A percentile compares a stretch with the other conserved stretches of the same genome.
Evolutionary conservation across 257 asterid species (phyloP).

Genomic region (Plectranthus barbatus): DNA sequence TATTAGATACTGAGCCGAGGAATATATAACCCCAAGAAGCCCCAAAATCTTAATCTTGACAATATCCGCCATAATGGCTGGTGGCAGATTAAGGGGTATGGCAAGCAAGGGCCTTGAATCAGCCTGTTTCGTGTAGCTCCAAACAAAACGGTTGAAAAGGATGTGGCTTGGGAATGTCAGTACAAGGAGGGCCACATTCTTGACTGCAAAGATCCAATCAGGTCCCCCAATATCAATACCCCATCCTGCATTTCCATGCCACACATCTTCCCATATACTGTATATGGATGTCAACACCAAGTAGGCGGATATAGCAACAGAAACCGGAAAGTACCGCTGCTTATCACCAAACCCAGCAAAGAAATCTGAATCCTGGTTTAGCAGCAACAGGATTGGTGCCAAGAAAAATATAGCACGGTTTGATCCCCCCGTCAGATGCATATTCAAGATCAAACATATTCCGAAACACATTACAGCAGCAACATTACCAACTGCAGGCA

Average conservation of each 20-base stretch:
- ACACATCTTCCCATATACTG: slow-evolving; percentile 84
- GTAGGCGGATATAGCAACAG: slow-evolving; percentile 64
- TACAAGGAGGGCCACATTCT: slow-evolving; percentile 81
- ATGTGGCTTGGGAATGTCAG: slow-evolving; percentile 88
- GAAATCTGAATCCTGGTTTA: slow-evolving; percentile 91
- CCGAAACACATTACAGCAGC: slow-evolving; percentile 93
- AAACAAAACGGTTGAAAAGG: slow-evolving; percentile 81
- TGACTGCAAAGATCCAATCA: slow-evolving; percentile 82
- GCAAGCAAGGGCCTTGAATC: slow-evolving; percentile 63
- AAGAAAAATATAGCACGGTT: slow-evolving; percentile 89
- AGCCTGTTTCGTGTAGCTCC: slow-evolving; percentile 74
- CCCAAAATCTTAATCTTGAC: slow-evolving; percentile 82
- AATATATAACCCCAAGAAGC: slow-evolving; percentile 83
- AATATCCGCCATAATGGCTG: slow-evolving; percentile 63
- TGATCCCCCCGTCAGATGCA: slow-evolving; percentile 83
- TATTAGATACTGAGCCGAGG: slow-evolving; percentile 75
- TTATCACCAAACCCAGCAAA: slow-evolving; percentile 93
- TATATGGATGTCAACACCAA: slow-evolving; percentile 57
- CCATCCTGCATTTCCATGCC: slow-evolving; percentile 86
- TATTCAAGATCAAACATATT: slow-evolving; percentile 79
- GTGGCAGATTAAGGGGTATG: slow-evolving; percentile 77
- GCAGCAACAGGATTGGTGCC: slow-evolving; percentile 83
- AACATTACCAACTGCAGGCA: slow-evolving; percentile 99
- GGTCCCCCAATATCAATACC: slow-evolving; percentile 83
- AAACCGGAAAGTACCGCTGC: slow-evolving; percentile 95